phyloP scores from a whole-genome alignment of 495 filamentous ascomycete species.

The Aspergillus nidulans region DNA sequence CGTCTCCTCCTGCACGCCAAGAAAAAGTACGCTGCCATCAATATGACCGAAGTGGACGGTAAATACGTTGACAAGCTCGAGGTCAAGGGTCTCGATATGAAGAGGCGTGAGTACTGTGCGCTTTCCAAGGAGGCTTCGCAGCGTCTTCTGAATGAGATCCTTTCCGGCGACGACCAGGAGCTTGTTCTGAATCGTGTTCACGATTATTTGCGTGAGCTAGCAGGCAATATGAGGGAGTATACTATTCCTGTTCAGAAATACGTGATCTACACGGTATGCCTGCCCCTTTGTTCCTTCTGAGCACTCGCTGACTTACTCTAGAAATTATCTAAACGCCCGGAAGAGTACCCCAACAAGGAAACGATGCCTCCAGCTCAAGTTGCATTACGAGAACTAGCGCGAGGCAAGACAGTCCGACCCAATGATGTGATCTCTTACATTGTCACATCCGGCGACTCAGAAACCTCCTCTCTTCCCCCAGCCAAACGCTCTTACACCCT shows the following conservation, averaged over 20 bases:
- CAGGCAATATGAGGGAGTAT: constrained; percentile 76
- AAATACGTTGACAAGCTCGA: constrained; percentile 92
- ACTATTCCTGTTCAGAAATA: constrained; percentile 76
- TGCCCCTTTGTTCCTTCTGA: background rate
- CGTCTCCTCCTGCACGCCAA: constrained; percentile 92
- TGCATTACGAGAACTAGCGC: constrained; percentile 78
- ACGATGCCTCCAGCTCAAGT: constrained; percentile 98
- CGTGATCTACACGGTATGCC: constrained; percentile 79
- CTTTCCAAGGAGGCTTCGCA: constrained; percentile 90
- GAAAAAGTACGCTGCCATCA: constrained; percentile 99
- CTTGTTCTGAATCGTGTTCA: constrained; percentile 84
- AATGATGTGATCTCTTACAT: constrained; percentile 96
- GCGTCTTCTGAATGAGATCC: constrained; percentile 76
- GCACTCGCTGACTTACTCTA: constrained; percentile 20
- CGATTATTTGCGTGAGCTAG: constrained; percentile 79
- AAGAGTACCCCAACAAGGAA: constrained; percentile 87
- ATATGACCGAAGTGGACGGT: constrained; percentile 82
- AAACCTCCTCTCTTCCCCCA: constrained; percentile 58
- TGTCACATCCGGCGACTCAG: constrained; percentile 73
- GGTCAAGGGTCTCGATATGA: constrained; percentile 98
- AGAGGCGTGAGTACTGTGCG: constrained; percentile 89
- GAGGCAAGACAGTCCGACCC: constrained; percentile 79
- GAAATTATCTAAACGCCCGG: constrained; percentile 90
- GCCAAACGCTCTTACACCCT: constrained; percentile 85
- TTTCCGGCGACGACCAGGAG: constrained; percentile 91